A percentile compares a stretch with the other conserved stretches of the same genome.
These are phyloP conservation scores for Colletotrichum gloeosporioides DNA, from an alignment of 2,329 filamentous ascomycete species.

Conservation along the genomic window DNA sequence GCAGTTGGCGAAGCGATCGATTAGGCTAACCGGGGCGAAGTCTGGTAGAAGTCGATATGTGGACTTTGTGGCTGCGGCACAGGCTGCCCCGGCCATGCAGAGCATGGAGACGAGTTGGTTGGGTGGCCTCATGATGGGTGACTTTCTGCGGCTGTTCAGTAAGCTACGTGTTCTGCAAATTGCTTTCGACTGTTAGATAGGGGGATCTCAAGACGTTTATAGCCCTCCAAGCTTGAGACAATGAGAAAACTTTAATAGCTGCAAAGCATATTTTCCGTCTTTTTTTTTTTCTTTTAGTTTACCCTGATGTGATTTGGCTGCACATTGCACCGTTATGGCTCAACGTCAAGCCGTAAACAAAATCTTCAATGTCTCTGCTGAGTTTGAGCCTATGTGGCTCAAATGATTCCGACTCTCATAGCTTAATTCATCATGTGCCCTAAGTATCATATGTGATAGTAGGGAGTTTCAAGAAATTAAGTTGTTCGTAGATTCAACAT, in stretches of 20 bases:
- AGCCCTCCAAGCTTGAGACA: rapidly evolving
- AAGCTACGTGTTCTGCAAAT: background rate
- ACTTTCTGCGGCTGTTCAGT: background rate
- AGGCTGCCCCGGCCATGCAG: background rate
- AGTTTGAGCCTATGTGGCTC: background rate
- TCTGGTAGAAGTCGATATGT: background rate
- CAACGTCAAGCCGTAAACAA: background rate
- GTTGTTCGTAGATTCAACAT: too few species aligned
- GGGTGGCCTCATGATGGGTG: background rate
- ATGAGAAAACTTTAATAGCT: rapidly evolving
- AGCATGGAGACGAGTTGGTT: background rate
- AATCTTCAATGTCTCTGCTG: too few species aligned
- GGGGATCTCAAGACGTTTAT: background rate
- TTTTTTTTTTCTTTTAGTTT: background rate
- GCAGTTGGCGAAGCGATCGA: slow-evolving; percentile 45
- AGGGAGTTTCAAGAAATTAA: too few species aligned
- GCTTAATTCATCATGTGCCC: rapidly evolving
- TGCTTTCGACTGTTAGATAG: background rate
- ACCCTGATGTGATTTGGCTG: background rate
- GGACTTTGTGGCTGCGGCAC: background rate
- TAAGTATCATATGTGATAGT: rapidly evolving
- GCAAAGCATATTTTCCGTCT: background rate
- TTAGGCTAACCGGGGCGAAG: slow-evolving; percentile 40
- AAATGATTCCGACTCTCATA: background rate
- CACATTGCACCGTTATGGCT: background rate